Base-by-base conservation (phyloP, 1,139 yeast species). In the Zygoascus hellenicus region DNA sequence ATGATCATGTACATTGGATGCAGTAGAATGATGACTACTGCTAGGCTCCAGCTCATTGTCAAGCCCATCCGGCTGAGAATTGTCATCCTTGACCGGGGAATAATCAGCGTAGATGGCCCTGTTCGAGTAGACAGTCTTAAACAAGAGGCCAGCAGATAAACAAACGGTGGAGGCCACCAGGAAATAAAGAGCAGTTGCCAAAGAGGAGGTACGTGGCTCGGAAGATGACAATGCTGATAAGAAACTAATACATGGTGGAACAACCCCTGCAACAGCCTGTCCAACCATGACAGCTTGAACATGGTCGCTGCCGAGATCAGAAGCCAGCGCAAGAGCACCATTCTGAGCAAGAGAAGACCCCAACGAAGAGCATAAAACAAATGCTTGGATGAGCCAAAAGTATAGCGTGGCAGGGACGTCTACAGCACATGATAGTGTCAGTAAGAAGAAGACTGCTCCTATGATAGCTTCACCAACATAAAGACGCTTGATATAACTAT, bases 261-360 rank as follows among this genome's bases (percentile, higher is more conserved):
- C 69, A 0, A 90, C 95, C 0, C 97, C 97, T 0, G 97, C 89
- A 11, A 90, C 71, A 0, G 96, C 96, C 64, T 92, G 96, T 1
- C 98, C 98, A 5, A 89, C 89, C 85, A 92, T 86, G 3, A 85
- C 85, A 0, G 86, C 95, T 59, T 90, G 95, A 13, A 90, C 87
- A 61, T 81, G 87, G 2, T 79, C 74, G 2, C 88, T 78, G 1
- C 95, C 94, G 62, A 81, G 72, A 2, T 85, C 82, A 58, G 85
- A 86, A 2, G 86, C 94, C 30, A 87, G 74, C 2, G 97, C 95
- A 81, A 89, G 80, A 14, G 87, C 76, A 7, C 97, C 97, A 59
- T 88, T 92, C 61, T 92, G 98, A 5, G 94, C 82, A 67, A 83
- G 37, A 58, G 51, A 87, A 78, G 86, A 53, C 74, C 74, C 57